Conservation (phyloP, 805 yeast genomes). For the Dipodascus albidus region DNA sequence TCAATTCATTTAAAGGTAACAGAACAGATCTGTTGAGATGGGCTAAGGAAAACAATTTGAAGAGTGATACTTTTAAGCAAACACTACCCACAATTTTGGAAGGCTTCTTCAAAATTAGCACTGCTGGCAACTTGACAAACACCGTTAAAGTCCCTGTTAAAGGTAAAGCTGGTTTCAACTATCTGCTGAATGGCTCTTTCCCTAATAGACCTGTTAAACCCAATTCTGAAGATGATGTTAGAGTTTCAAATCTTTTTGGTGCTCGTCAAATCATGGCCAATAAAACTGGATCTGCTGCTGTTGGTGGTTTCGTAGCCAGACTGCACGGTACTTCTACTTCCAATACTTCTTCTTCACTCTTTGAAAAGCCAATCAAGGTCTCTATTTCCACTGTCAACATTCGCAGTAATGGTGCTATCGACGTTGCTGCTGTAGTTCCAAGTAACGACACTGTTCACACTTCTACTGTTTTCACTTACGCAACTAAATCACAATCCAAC, state of each 20-base stretch:
- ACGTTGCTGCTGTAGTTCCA: slow-evolving; percentile 1
- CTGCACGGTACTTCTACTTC: slow-evolving; percentile 80
- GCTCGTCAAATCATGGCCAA: slow-evolving; percentile 9
- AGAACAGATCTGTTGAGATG: neutral
- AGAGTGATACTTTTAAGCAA: slow-evolving; percentile 4
- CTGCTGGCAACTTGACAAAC: neutral
- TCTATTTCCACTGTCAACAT: neutral
- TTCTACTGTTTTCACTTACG: slow-evolving; percentile 3
- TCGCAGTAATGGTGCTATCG: slow-evolving; percentile 1
- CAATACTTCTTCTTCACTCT: slow-evolving; percentile 34
- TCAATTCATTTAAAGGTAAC: neutral
- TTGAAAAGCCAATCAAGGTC: slow-evolving; percentile 18
- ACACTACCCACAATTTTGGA: slow-evolving; percentile 7
- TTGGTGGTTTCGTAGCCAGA: slow-evolving; percentile 59
- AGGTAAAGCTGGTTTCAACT: slow-evolving; percentile 21
- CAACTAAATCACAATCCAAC: neutral
- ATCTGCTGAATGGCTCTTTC: slow-evolving; percentile 21
- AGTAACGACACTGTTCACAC: slow-evolving; percentile 3
- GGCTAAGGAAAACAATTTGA: neutral
- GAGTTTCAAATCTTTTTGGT: neutral
- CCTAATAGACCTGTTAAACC: slow-evolving; percentile 19
- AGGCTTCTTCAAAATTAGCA: neutral
- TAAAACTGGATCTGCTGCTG: slow-evolving; percentile 22
- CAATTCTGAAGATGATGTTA: neutral
- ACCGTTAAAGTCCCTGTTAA: slow-evolving; percentile 3